Conservation (phyloP, 495 filamentous ascomycete genomes). For the Ramalina peruviana region DNA sequence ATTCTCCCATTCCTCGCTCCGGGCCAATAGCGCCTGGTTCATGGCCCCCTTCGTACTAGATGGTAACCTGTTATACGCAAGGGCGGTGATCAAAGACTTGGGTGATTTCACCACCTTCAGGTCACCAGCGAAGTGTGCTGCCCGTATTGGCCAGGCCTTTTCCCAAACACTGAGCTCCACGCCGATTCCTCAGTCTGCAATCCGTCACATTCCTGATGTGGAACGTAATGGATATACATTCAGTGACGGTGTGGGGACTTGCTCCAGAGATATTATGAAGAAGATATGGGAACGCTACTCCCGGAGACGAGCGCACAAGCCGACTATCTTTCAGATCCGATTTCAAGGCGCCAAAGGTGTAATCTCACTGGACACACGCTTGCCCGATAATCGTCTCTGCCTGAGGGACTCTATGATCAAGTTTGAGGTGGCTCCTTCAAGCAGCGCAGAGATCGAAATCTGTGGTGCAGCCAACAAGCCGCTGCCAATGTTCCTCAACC, state of each 20-base stretch:
- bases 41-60: constrained; percentile 51
- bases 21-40: constrained; percentile 52
- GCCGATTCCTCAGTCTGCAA: constrained; percentile 26
- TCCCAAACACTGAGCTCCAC: constrained; percentile 52
- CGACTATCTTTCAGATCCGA: constrained; percentile 60
- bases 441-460: constrained; percentile 49
- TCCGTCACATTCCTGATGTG: constrained; percentile 27
- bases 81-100: constrained; percentile 41
- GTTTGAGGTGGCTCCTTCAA: constrained; percentile 39
- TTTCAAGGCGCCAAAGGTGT: constrained; percentile 61
- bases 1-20: constrained; percentile 68
- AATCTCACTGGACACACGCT: constrained; percentile 46
- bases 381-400: constrained; percentile 38
- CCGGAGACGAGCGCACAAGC: constrained; percentile 24
- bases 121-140: constrained; percentile 62
- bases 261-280: constrained; percentile 43
- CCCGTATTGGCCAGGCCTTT: constrained; percentile 72
- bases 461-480: constrained; percentile 52
- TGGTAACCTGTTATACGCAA: constrained; percentile 24
- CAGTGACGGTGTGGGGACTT: constrained; percentile 65
- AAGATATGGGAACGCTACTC: constrained; percentile 35
- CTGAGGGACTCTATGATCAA: constrained; percentile 69
- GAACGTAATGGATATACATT: constrained; percentile 40
- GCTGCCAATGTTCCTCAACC: constrained; percentile 56
- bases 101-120: constrained; percentile 52